phyloP scores from a whole-genome alignment of 78 protist genomes.

The Dictyostelium capitatum region DNA sequence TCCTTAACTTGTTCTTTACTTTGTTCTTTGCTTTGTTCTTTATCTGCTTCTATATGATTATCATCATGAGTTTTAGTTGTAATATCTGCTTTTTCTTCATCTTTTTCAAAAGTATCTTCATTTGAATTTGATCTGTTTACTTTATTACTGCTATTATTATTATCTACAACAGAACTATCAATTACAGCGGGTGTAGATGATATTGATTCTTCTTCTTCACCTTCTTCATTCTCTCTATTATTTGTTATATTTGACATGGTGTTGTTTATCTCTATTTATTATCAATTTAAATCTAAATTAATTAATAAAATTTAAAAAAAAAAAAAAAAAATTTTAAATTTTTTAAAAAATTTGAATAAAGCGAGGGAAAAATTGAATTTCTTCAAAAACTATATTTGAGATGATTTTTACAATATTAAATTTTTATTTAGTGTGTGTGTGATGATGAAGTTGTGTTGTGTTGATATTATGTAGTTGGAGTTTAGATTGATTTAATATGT shows the following conservation, averaged over 20 bases:
- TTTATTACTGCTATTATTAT: background rate
- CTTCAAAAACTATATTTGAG: background rate
- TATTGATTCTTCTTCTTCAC: background rate
- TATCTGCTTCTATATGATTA: background rate
- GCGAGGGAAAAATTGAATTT: too few species aligned
- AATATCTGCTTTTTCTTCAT: background rate
- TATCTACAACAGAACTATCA: background rate
- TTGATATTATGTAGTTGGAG: too few species aligned
- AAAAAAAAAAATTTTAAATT: too few species aligned
- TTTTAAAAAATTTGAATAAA: too few species aligned
- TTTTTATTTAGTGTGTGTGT: conserved; percentile 5
- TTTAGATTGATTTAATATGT: background rate
- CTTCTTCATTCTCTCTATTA: background rate
- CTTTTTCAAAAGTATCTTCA: background rate
- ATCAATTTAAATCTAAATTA: background rate
- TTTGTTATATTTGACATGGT: background rate
- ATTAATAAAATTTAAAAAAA: too few species aligned
- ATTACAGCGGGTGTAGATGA: background rate
- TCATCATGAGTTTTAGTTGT: background rate
- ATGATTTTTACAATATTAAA: background rate
- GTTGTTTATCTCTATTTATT: background rate
- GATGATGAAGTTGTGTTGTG: too few species aligned
- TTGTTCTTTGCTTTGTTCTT: too few species aligned
- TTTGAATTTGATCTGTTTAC: background rate
- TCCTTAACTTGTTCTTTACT: background rate